Evolutionary conservation across 2,329 filamentous ascomycete genomes (phyloP).

Genomic region (Camptophora hylomeconis): DNA sequence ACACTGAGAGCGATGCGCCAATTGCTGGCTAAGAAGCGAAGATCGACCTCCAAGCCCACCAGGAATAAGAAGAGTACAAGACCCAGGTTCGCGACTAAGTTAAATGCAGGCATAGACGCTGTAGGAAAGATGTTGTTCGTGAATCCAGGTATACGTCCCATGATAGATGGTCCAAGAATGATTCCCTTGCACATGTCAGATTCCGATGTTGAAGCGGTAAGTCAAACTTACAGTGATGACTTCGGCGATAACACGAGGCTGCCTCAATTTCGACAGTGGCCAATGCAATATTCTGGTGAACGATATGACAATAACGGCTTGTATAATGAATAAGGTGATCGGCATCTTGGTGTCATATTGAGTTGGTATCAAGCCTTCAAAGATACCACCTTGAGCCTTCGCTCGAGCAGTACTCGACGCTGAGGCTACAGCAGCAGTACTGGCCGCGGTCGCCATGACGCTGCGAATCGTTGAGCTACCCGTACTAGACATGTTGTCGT

Average conservation of each 20-base stretch:
- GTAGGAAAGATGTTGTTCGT: constrained; percentile 61
- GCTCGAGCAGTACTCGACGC: constrained; percentile 23
- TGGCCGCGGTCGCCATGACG: constrained; percentile 10
- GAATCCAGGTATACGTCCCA: constrained; percentile 77
- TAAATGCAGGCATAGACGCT: constrained; percentile 61
- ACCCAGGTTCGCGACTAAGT: constrained; percentile 68
- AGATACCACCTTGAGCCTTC: constrained; percentile 51
- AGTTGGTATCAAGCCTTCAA: constrained; percentile 58
- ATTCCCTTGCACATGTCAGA: constrained; percentile 35
- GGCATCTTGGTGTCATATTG: constrained; percentile 58
- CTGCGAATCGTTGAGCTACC: too few relatives aligned
- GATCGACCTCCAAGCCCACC: constrained; percentile 75
- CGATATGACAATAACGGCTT: constrained; percentile 62
- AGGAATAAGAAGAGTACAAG: constrained; percentile 77
- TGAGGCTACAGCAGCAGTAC: constrained; percentile 10
- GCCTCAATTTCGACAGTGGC: constrained; percentile 62
- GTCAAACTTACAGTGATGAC: constrained; percentile 51
- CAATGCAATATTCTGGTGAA: constrained; percentile 63
- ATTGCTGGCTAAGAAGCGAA: constrained; percentile 63
- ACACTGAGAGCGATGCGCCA: constrained; percentile 71
- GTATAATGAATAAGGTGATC: constrained; percentile 61
- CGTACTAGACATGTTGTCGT: too few relatives aligned
- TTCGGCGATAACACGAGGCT: constrained; percentile 73
- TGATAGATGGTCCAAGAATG: constrained; percentile 71
- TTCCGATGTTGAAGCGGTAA: too few relatives aligned